Evolutionary conservation across 2,329 filamentous ascomycete genomes (phyloP).

Genomic region (Didymella arachidicola): DNA sequence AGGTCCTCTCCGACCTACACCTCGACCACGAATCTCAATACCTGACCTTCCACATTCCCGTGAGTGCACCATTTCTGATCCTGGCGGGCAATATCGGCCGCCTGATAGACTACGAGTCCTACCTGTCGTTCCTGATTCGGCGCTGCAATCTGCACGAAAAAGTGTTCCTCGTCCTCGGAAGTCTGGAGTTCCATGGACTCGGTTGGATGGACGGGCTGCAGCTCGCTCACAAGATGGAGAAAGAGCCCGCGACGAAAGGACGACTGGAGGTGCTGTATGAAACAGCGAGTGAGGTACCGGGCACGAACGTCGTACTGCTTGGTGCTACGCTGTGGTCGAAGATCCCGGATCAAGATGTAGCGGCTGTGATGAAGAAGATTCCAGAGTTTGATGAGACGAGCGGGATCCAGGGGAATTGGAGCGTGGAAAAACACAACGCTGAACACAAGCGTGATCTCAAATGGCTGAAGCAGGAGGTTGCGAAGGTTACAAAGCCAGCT

Average conservation of each 20-base stretch:
- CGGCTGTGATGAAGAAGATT: constrained; percentile 55
- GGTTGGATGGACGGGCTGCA: constrained; percentile 35
- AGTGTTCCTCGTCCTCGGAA: constrained; percentile 41
- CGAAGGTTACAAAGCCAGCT: constrained; percentile 5
- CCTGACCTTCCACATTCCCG: constrained; percentile 42
- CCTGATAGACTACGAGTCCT: constrained; percentile 43
- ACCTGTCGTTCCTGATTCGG: constrained; percentile 42
- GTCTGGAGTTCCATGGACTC: constrained; percentile 41
- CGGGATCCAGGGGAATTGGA: constrained; percentile 60
- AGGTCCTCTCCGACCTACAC: constrained; percentile 46
- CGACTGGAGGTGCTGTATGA: constrained; percentile 58
- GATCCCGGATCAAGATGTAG: constrained; percentile 53
- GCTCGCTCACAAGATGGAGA: constrained; percentile 37
- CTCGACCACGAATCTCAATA: constrained; percentile 43
- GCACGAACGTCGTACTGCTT: constrained; percentile 59
- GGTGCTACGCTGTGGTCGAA: constrained; percentile 67
- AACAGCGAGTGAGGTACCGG: constrained; percentile 51
- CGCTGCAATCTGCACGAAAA: constrained; percentile 41
- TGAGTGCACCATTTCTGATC: constrained; percentile 38
- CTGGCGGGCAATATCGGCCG: constrained; percentile 45
- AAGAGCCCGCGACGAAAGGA: constrained; percentile 38
- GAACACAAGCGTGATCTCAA: constrained; percentile 57
- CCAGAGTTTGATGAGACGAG: constrained; percentile 60
- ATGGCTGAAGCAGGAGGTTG: constrained; percentile 58
- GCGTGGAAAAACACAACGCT: constrained; percentile 58